phyloP scores from a whole-genome alignment of 495 filamentous ascomycete genomes.

The Penicilliopsis zonata region DNA sequence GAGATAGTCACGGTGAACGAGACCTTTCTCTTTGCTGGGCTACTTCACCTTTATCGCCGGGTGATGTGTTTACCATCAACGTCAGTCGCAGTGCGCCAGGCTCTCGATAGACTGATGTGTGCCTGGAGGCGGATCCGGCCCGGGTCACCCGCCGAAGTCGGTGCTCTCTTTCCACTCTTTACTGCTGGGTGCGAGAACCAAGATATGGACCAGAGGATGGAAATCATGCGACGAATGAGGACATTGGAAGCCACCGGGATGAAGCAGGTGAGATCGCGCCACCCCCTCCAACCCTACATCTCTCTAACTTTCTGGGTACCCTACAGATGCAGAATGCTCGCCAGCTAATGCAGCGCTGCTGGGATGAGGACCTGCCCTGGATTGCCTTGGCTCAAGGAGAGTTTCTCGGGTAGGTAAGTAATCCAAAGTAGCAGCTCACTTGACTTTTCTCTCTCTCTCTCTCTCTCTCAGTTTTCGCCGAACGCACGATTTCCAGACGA shows the following conservation, averaged over 20 bases:
- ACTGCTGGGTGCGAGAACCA: constrained; percentile 68
- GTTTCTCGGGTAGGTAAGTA: constrained; percentile 24
- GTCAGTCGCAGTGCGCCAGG: constrained; percentile 47
- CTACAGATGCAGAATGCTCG: constrained; percentile 32
- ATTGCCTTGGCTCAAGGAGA: constrained; percentile 28
- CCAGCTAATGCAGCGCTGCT: constrained; percentile 31
- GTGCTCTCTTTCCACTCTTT: constrained; percentile 73
- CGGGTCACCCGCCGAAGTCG: constrained; percentile 62
- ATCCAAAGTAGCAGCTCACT: background rate
- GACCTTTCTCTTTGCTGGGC: constrained; percentile 69
- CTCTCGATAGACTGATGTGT: constrained; percentile 50
- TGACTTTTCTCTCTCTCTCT: no score
- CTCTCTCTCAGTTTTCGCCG: no score
- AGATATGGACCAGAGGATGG: constrained; percentile 38
- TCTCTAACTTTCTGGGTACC: no score
- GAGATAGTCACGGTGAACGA: constrained; percentile 72
- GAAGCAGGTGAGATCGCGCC: constrained; percentile 44
- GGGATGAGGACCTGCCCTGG: constrained; percentile 30
- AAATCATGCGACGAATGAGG: constrained; percentile 56
- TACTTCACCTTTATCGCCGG: constrained; percentile 65
- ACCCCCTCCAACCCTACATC: no score
- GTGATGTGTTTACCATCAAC: constrained; percentile 48
- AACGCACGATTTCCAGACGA: no score
- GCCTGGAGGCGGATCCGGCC: constrained; percentile 50
- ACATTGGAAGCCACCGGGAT: constrained; percentile 64